Conservation (phyloP, 257 asterid genomes). For the Solanum acaule region DNA sequence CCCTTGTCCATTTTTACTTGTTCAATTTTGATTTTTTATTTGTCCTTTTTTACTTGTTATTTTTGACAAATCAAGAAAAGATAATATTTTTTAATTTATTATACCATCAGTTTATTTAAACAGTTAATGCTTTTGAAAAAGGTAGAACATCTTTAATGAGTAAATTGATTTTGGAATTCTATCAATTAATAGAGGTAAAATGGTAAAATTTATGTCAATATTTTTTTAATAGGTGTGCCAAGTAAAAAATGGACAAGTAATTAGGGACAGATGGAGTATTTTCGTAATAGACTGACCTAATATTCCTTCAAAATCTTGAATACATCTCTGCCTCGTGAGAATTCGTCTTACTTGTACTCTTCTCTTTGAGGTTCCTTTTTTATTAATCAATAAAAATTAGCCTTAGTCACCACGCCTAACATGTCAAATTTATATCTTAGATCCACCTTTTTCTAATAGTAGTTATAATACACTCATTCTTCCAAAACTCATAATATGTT, state of each 20-base stretch:
- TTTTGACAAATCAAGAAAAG: too few relatives aligned
- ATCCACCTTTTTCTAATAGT: not conserved
- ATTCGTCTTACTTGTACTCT: not conserved
- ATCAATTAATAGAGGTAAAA: too few relatives aligned
- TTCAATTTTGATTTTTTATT: too few relatives aligned
- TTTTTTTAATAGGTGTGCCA: not conserved
- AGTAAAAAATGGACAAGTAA: not conserved
- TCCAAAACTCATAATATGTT: not conserved
- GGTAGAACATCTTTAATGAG: not conserved
- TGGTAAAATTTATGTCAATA: too few relatives aligned
- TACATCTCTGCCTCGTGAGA: not conserved
- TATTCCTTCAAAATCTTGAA: not conserved
- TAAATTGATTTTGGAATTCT: too few relatives aligned
- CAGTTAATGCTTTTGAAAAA: too few relatives aligned
- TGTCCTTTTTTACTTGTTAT: not conserved
- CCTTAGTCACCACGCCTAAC: not conserved
- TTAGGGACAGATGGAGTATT: too few relatives aligned
- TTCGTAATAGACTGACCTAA: not conserved
- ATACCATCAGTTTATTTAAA: too few relatives aligned
- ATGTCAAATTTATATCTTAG: not conserved
- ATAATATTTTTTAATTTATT: too few relatives aligned
- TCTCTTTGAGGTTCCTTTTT: not conserved
- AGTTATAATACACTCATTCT: not conserved
- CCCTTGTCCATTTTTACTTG: not conserved
- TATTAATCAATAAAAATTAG: not conserved